These are phyloP conservation scores for Microsporum audouinii DNA, from an alignment of 2,329 filamentous ascomycete species.

Conservation along the genomic window DNA sequence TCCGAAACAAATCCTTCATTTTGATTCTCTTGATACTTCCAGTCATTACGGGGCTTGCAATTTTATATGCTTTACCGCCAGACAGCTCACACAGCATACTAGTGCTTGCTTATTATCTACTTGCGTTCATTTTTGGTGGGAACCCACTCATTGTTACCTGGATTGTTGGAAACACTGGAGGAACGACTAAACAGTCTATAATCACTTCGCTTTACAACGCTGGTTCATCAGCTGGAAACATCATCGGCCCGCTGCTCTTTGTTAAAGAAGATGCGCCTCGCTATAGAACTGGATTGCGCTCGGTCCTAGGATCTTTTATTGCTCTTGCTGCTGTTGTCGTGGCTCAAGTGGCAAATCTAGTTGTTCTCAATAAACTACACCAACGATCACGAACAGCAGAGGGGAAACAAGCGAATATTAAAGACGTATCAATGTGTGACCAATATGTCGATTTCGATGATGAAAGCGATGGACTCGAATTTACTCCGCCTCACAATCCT, in stretches of 20 bases:
- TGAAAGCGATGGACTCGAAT: constrained; percentile 14
- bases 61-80: constrained; percentile 26
- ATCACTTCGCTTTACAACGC: constrained; percentile 55
- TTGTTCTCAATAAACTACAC: constrained; percentile 45
- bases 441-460: constrained; percentile 21
- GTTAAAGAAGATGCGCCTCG: constrained; percentile 44
- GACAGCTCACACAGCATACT: constrained; percentile 35
- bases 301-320: constrained; percentile 37
- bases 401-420: constrained; percentile 49
- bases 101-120: constrained; percentile 52
- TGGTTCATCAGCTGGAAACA: constrained; percentile 52
- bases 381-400: constrained; percentile 44
- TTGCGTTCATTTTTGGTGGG: constrained; percentile 54
- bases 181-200: constrained; percentile 55
- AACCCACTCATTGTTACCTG: constrained; percentile 57
- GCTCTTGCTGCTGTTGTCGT: constrained; percentile 43
- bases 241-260: constrained; percentile 56
- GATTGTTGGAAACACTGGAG: constrained; percentile 58
- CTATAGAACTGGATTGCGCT: constrained; percentile 48
- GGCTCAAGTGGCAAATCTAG: constrained; percentile 45
- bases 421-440: constrained; percentile 49
- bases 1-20: constrained; percentile 46
- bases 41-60: constrained; percentile 46
- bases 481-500: neutral
- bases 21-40: constrained; percentile 46